Conservation (phyloP, 2,329 filamentous ascomycete genomes). For the Phialophora tarda region DNA sequence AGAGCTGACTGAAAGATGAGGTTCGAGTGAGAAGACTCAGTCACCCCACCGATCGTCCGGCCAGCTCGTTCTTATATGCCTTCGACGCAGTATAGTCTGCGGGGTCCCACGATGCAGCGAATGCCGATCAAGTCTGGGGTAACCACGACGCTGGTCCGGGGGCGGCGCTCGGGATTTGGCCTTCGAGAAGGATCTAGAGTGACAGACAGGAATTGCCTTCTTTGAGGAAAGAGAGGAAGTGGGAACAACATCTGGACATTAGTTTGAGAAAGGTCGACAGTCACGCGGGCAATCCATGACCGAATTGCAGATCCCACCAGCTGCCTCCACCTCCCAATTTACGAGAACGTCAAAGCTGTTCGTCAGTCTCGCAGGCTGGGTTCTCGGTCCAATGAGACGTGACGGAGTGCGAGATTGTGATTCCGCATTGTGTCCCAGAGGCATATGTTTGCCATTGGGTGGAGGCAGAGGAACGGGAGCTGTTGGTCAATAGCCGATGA, state of each 20-base stretch:
- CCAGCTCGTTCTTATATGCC: slow-evolving; percentile 21
- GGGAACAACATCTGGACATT: slow-evolving; percentile 11
- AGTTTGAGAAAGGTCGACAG: slow-evolving; percentile 9
- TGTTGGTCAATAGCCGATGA: slow-evolving; percentile 8
- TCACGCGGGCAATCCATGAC: slow-evolving; percentile 15
- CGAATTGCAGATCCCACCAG: neutral
- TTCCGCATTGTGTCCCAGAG: neutral
- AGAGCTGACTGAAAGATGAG: neutral
- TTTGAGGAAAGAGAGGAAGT: slow-evolving; percentile 21
- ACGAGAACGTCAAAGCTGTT: neutral
- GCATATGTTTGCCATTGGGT: neutral
- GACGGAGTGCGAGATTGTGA: neutral
- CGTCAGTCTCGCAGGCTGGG: neutral
- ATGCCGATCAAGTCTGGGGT: slow-evolving; percentile 16
- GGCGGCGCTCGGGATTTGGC: neutral
- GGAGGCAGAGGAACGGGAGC: neutral
- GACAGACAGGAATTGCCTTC: neutral
- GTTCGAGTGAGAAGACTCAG: neutral
- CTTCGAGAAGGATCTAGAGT: neutral
- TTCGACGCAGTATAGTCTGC: neutral
- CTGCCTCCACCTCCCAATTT: neutral
- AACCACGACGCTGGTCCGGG: slow-evolving; percentile 12
- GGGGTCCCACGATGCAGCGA: slow-evolving; percentile 16
- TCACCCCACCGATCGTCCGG: slow-evolving; percentile 9
- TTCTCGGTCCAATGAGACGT: neutral